phyloP scores from a whole-genome alignment of 371 early-diverging fungal genomes.

The Rhizopus arrhizus region DNA sequence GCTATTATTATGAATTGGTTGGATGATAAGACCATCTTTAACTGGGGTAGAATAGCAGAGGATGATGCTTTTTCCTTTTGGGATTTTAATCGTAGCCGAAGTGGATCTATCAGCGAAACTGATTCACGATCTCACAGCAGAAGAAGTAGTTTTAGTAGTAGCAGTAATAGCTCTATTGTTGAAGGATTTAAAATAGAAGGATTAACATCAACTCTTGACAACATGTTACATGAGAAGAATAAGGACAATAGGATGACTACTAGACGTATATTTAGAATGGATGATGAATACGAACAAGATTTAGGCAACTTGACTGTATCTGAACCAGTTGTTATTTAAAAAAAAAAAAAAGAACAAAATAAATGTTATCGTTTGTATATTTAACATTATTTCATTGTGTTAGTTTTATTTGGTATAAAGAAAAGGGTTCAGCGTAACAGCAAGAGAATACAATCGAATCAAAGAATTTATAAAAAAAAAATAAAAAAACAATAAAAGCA shows the following conservation, averaged over 20 bases:
- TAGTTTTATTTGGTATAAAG: too few relatives aligned
- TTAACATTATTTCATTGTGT: too few relatives aligned
- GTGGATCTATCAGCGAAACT: constrained; percentile 34
- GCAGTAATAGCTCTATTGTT: constrained; percentile 7
- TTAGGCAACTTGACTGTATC: constrained; percentile 12
- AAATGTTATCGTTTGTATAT: neutral
- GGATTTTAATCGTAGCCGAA: constrained; percentile 41
- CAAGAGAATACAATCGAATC: too few relatives aligned
- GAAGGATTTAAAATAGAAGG: constrained; percentile 54
- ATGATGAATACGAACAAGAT: constrained; percentile 28
- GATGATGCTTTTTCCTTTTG: constrained; percentile 61
- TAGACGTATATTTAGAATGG: constrained; percentile 31
- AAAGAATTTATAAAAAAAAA: too few relatives aligned
- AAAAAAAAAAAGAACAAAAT: neutral
- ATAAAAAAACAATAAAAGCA: neutral
- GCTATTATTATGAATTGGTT: constrained; percentile 49
- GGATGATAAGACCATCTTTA: constrained; percentile 57
- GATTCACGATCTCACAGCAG: constrained; percentile 26
- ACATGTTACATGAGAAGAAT: neutral
- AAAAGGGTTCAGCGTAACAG: too few relatives aligned
- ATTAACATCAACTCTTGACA: constrained; percentile 40
- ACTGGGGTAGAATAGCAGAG: constrained; percentile 53
- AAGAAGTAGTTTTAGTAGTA: constrained; percentile 34
- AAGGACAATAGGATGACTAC: neutral
- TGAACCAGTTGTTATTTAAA: constrained; percentile 7